phyloP scores from a whole-genome alignment of 2,329 filamentous ascomycete genomes.

The Monosporascus ibericus region DNA sequence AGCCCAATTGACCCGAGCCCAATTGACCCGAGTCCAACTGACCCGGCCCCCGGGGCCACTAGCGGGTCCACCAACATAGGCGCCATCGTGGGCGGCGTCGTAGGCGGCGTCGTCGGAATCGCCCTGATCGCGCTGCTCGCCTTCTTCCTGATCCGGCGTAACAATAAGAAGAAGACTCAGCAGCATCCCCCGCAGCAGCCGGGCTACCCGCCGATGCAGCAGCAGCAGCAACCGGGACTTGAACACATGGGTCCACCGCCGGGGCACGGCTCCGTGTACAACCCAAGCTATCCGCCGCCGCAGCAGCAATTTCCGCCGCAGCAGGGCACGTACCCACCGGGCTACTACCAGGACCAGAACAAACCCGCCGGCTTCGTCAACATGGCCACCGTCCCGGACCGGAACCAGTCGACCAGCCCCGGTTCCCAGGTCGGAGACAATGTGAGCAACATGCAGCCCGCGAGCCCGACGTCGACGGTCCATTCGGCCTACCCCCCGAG shows the following conservation, averaged over 20 bases:
- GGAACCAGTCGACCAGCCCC: slow-evolving; percentile 22
- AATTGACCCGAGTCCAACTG: too few species aligned
- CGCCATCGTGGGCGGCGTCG: slow-evolving; percentile 40
- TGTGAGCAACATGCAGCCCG: slow-evolving; percentile 13
- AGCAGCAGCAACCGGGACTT: slow-evolving; percentile 8
- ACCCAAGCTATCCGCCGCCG: slow-evolving; percentile 13
- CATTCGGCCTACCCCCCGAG: slow-evolving; percentile 15
- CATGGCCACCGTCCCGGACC: slow-evolving; percentile 15
- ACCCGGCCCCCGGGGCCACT: neutral
- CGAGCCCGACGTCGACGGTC: slow-evolving; percentile 21
- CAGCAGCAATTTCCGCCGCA: slow-evolving; percentile 8
- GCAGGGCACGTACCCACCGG: slow-evolving; percentile 10
- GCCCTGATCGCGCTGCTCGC: slow-evolving; percentile 32
- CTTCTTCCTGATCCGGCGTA: slow-evolving; percentile 37
- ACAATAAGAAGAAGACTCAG: slow-evolving; percentile 19
- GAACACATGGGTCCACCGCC: slow-evolving; percentile 4
- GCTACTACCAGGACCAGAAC: slow-evolving; percentile 16
- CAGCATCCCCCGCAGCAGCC: slow-evolving; percentile 5
- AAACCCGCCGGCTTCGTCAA: slow-evolving; percentile 19
- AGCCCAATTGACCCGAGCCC: neutral
- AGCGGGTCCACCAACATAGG: slow-evolving; percentile 27
- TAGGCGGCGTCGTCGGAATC: slow-evolving; percentile 38
- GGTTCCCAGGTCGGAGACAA: slow-evolving; percentile 18
- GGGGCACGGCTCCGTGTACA: neutral
- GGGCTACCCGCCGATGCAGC: slow-evolving; percentile 3